Evolutionary conservation across 2,329 filamentous ascomycete species (phyloP), one percentile per base, ranked within the genome.

Genomic region (Laburnicola sp.): DNA sequence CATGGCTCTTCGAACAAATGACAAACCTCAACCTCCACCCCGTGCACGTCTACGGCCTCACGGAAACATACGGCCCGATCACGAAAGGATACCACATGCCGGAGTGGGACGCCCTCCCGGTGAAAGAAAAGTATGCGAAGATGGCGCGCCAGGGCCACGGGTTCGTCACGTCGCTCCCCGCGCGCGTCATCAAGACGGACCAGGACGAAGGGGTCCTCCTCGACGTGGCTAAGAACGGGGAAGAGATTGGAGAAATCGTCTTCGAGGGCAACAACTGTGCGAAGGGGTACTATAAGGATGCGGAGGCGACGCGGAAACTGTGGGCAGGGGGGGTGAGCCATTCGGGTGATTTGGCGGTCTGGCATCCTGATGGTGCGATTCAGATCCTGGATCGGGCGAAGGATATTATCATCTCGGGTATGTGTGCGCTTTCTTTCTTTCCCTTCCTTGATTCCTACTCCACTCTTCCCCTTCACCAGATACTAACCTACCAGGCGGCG

Each of bases 111-210:
- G 66, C 72, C 0, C 78, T 97, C 1, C 82, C 88, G 0, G 59
- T 77, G 3, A 84, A 88, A 26, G 89, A 97, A 55, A 91, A 88
- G 71, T 99, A 92, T 66, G 83, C 83, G 57, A 87, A 84, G 63
- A 97, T 97, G 93, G 93, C 94, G 4, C 82, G 93, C 3, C 94
- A 99, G 74, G 94, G 93, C 0, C 91, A 97, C 71, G 93, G 91
- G 0, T 95, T 94, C 73, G 78, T 97, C 41, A 91, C 89, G 21
- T 90, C 86, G 59, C 78, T 96, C 43, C 89, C 91, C 0, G 86
- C 85, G 21, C 86, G 93, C 26, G 83, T 97, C 25, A 85, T 97
- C 74, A 92, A 92, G 77, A 82, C 86, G 0, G 88, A 91, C 11
- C 83, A 87, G 48, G 82, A 86, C 2, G 82, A 86, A 30, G 86